These are phyloP conservation scores for Salvia sclarea DNA, from an alignment of 305 asterid genomes.

Conservation along the genomic window DNA sequence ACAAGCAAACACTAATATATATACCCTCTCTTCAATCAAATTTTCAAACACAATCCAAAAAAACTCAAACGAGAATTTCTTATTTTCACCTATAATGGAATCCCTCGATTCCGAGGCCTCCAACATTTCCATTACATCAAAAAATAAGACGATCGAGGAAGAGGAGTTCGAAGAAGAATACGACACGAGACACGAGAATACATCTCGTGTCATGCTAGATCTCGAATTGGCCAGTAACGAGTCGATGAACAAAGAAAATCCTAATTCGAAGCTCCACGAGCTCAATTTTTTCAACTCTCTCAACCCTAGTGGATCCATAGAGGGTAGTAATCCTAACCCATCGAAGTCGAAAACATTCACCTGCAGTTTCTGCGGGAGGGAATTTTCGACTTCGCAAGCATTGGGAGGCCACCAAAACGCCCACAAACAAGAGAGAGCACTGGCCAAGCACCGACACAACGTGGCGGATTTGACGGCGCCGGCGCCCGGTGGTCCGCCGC, in stretches of 20 bases:
- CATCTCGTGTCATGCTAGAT: slow-evolving; percentile 36
- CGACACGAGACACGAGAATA: slow-evolving; percentile 17
- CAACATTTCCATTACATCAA: slow-evolving; percentile 31
- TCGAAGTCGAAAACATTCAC: slow-evolving; percentile 46
- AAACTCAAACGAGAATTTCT: not conserved
- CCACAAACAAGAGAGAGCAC: slow-evolving; percentile 71
- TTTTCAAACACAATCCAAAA: not conserved
- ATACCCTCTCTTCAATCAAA: slow-evolving; percentile 22
- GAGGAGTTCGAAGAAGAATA: too few species aligned
- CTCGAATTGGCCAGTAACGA: slow-evolving; percentile 41
- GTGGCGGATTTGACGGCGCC: slow-evolving; percentile 34
- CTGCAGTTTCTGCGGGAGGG: slow-evolving; percentile 59
- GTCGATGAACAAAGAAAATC: slow-evolving; percentile 3
- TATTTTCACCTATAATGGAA: slow-evolving; percentile 43
- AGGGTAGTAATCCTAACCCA: slow-evolving; percentile 19
- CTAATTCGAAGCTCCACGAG: slow-evolving; percentile 36
- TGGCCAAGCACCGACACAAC: slow-evolving; percentile 54
- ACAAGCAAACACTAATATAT: not conserved
- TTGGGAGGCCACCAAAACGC: slow-evolving; percentile 86
- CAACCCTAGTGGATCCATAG: slow-evolving; percentile 30
- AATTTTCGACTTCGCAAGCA: slow-evolving; percentile 73
- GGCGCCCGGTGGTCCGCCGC: too few species aligned
- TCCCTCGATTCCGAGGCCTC: slow-evolving; percentile 49
- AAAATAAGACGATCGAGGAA: not conserved
- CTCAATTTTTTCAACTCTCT: slow-evolving; percentile 47